A percentile compares a stretch with the other conserved stretches of the same genome.
These are phyloP conservation scores for Boletus huronensis DNA, from an alignment of 768 basidiomycete species.

Conservation along the genomic window DNA sequence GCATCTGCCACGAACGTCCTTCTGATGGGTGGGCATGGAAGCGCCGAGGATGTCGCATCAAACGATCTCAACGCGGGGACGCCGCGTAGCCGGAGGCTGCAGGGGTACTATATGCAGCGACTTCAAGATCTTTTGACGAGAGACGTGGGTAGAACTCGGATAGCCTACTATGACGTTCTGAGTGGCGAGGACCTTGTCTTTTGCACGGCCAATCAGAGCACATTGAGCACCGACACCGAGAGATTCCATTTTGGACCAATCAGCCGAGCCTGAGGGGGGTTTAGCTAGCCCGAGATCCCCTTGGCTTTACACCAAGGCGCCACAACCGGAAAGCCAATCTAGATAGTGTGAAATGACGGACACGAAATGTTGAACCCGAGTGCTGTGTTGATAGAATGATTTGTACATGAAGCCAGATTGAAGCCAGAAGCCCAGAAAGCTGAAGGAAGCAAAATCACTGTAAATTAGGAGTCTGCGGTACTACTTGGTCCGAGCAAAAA, in stretches of 20 bases:
- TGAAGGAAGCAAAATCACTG: background rate
- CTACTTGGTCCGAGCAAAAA: constrained; percentile 2
- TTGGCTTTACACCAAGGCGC: background rate
- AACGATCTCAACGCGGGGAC: background rate
- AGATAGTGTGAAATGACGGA: background rate
- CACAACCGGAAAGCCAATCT: background rate
- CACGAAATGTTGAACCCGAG: background rate
- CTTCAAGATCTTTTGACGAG: background rate
- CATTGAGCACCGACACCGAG: background rate
- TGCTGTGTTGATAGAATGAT: background rate
- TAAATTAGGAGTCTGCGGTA: background rate
- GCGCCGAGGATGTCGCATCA: constrained; percentile 19
- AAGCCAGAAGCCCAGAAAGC: background rate
- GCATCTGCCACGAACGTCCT: background rate
- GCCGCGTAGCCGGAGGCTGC: background rate
- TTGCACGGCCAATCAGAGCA: background rate
- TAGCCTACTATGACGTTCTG: background rate
- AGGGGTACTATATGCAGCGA: constrained; percentile 4
- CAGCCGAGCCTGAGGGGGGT: background rate
- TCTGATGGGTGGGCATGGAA: constrained; percentile 2
- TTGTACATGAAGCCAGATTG: background rate
- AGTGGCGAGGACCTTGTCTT: background rate
- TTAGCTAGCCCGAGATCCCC: background rate
- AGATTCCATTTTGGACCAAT: background rate
- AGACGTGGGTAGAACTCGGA: background rate